Evolutionary conservation across 495 filamentous ascomycete genomes (phyloP).

Genomic region (Tuber calosporum): DNA sequence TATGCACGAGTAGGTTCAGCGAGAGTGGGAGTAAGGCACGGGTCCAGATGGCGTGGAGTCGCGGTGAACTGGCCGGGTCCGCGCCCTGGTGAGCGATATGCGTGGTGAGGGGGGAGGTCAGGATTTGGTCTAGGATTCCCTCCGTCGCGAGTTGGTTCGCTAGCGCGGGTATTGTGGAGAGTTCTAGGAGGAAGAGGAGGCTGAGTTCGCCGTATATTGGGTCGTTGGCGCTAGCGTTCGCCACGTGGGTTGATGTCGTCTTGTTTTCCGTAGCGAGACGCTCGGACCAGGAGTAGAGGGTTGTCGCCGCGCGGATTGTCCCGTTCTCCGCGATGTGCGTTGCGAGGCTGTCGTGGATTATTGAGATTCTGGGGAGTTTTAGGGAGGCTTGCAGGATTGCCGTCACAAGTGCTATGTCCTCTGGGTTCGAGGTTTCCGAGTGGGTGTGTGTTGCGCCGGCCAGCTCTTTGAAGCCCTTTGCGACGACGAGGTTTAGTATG

Average conservation of each 20-base stretch:
- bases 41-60: conserved; percentile 75
- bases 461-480: conserved; percentile 69
- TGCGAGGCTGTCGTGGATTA: conserved; percentile 55
- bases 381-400: conserved; percentile 77
- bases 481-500: conserved; percentile 64
- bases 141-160: conserved; percentile 86
- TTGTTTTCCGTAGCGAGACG: conserved; percentile 48
- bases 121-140: conserved; percentile 67
- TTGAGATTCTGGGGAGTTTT: conserved; percentile 59
- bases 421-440: conserved; percentile 46
- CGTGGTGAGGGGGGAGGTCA: conserved; percentile 64
- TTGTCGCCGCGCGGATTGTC: conserved; percentile 70
- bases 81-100: conserved; percentile 63
- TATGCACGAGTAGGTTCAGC: conserved; percentile 77
- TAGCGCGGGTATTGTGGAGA: conserved; percentile 71
- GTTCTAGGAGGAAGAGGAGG: conserved; percentile 75
- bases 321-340: conserved; percentile 56
- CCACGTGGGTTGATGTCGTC: neutral
- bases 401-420: conserved; percentile 82
- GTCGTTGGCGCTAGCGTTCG: conserved; percentile 56
- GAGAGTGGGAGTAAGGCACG: conserved; percentile 78
- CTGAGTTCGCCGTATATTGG: conserved; percentile 91
- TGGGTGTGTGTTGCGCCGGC: conserved; percentile 48
- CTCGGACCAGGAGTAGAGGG: conserved; percentile 92
- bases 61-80: conserved; percentile 51